phyloP scores from a whole-genome alignment of 352 stramenopile genomes.

The Phytopythium sindhum region DNA sequence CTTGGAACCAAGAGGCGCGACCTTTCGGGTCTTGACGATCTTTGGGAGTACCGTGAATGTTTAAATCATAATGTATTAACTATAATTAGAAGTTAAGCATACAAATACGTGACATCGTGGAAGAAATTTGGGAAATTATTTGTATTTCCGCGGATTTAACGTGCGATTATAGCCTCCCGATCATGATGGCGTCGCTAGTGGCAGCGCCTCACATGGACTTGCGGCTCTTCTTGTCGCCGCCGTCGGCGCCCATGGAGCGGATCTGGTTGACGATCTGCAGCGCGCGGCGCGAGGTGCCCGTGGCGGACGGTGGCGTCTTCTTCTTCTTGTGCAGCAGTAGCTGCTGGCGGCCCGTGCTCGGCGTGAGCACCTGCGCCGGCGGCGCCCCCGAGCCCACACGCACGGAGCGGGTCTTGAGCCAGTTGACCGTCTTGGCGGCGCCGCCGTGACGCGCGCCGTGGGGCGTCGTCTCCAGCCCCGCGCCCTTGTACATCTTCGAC shows the following conservation, averaged over 20 bases:
- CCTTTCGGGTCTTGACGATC: background rate
- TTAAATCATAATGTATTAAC: background rate
- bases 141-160: too few species aligned
- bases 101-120: too few species aligned
- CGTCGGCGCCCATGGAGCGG: slow-evolving; percentile 46
- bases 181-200: too few species aligned
- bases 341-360: slow-evolving; percentile 25
- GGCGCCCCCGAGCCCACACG: slow-evolving; percentile 11
- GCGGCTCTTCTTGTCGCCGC: slow-evolving; percentile 24
- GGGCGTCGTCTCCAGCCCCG: slow-evolving; percentile 47
- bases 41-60: background rate
- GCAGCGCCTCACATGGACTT: slow-evolving; percentile 37
- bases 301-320: slow-evolving; percentile 59
- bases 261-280: slow-evolving; percentile 86
- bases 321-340: slow-evolving; percentile 36
- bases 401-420: slow-evolving; percentile 75
- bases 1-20: background rate
- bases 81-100: background rate
- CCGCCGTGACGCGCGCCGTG: slow-evolving; percentile 20
- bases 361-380: slow-evolving; percentile 32
- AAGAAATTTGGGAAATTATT: background rate
- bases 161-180: too few species aligned
- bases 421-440: slow-evolving; percentile 64
- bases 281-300: slow-evolving; percentile 57
- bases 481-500: slow-evolving; percentile 49